These are phyloP conservation scores for Tardiomyces blankii DNA, from an alignment of 1,139 yeast genomes.

Conservation along the genomic window DNA sequence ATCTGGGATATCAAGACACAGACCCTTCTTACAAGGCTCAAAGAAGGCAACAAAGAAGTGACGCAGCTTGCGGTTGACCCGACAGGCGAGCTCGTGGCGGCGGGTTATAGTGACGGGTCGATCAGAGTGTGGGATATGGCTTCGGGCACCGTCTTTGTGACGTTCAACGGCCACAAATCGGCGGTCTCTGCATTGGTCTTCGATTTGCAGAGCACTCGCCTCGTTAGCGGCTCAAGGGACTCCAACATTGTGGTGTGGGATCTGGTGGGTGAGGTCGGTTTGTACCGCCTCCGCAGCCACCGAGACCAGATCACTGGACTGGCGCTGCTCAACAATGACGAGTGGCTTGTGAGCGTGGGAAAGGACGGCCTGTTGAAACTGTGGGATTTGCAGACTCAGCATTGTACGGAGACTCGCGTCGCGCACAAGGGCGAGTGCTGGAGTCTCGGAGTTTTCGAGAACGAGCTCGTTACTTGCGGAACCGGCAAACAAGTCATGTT, in stretches of 20 bases:
- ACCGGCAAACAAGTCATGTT: conserved; percentile 73
- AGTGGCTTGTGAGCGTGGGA: conserved; percentile 64
- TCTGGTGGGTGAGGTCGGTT: conserved; percentile 82
- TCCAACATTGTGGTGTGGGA: conserved; percentile 88
- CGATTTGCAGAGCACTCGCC: conserved; percentile 72
- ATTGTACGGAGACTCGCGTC: conserved; percentile 87
- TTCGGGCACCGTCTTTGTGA: conserved; percentile 64
- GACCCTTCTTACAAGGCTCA: conserved; percentile 49
- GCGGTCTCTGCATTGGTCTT: conserved; percentile 58
- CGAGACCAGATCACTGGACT: conserved; percentile 80
- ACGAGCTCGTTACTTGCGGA: conserved; percentile 56
- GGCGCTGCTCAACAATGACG: conserved; percentile 33
- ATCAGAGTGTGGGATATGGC: conserved; percentile 89
- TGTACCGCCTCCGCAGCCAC: conserved; percentile 79
- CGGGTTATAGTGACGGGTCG: conserved; percentile 82
- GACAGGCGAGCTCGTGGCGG: conserved; percentile 59
- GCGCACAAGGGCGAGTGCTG: conserved; percentile 94
- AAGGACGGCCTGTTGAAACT: conserved; percentile 86
- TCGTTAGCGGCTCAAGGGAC: conserved; percentile 81
- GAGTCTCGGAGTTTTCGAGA: conserved; percentile 24
- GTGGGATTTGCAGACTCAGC: conserved; percentile 87
- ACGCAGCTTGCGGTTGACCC: conserved; percentile 48
- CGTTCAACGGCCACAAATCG: conserved; percentile 80
- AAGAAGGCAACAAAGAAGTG: conserved; percentile 60
- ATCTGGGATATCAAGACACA: conserved; percentile 94